Percentiles rank a stretch among this genome's conserved stretches.
phyloP scores from a whole-genome alignment of 495 filamentous ascomycete genomes.

The Astrothelium subdiscretum region DNA sequence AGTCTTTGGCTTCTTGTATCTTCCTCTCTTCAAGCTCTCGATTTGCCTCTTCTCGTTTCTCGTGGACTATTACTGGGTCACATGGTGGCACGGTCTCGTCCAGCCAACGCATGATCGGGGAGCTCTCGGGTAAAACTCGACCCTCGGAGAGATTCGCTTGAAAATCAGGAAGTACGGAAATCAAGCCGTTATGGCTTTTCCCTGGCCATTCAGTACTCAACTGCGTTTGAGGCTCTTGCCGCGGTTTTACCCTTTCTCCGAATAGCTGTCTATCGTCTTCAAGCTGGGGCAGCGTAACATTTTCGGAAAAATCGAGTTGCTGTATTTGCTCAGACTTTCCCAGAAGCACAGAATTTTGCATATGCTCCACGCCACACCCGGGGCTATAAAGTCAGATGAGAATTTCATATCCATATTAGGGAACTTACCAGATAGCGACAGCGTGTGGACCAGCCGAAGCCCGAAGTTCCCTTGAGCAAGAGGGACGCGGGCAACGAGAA shows the following conservation, averaged over 20 bases:
- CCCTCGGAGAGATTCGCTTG: not conserved
- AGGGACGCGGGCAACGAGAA: not conserved
- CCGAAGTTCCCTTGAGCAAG: not conserved
- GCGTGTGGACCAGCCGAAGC: not conserved
- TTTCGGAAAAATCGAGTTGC: not conserved
- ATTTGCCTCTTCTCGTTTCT: not conserved
- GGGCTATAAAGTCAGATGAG: not conserved
- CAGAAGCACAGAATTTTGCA: not conserved
- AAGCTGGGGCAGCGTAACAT: not conserved
- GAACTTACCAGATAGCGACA: not conserved
- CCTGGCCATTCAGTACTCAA: too few species aligned
- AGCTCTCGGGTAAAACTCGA: not conserved
- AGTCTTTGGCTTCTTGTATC: not conserved
- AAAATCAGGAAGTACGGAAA: not conserved
- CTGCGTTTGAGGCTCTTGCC: not conserved
- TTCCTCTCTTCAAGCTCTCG: not conserved
- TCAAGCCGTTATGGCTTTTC: not conserved
- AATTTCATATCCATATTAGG: not conserved
- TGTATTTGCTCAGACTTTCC: not conserved
- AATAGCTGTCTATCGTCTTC: not conserved
- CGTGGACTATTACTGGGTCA: not conserved
- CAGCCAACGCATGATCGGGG: slow-evolving; percentile 4
- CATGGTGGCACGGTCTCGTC: not conserved
- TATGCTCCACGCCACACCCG: not conserved
- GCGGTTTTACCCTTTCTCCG: not conserved